Evolutionary conservation across 1,284 basidiomycete species (phyloP).

Genomic region (Mycena sp.): DNA sequence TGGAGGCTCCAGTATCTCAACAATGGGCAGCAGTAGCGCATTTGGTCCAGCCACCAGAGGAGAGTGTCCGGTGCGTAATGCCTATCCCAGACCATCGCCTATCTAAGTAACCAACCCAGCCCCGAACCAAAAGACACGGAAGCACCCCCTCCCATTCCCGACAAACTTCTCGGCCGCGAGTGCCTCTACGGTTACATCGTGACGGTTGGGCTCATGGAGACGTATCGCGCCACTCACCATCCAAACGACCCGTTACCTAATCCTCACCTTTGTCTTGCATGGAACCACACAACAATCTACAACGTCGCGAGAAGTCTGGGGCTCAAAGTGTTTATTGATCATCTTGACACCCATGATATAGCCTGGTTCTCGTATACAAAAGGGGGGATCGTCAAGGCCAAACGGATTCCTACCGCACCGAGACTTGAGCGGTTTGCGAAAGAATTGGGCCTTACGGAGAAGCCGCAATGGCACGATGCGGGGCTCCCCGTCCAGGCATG

Average conservation of each 20-base stretch:
- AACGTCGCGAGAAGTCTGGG: neutral
- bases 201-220: neutral
- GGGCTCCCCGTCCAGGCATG: conserved; percentile 1
- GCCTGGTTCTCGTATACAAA: conserved; percentile 7
- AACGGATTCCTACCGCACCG: neutral
- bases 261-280: neutral
- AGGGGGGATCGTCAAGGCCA: neutral
- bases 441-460: neutral
- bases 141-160: conserved; percentile 3
- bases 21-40: neutral
- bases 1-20: conserved; percentile 2
- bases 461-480: conserved; percentile 9
- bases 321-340: conserved; percentile 1
- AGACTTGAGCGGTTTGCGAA: conserved; percentile 5
- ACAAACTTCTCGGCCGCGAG: conserved; percentile 3
- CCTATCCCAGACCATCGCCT: conserved; percentile 1
- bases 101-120: neutral
- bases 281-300: neutral
- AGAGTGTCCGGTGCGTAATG: neutral
- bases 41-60: neutral
- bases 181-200: conserved; percentile 5
- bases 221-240: conserved; percentile 1
- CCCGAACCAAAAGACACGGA: neutral
- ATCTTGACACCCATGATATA: neutral
- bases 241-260: neutral